Conservation (phyloP, 225 moss, liverwort and hornwort genomes). For the Thuidium tamariscinum region DNA sequence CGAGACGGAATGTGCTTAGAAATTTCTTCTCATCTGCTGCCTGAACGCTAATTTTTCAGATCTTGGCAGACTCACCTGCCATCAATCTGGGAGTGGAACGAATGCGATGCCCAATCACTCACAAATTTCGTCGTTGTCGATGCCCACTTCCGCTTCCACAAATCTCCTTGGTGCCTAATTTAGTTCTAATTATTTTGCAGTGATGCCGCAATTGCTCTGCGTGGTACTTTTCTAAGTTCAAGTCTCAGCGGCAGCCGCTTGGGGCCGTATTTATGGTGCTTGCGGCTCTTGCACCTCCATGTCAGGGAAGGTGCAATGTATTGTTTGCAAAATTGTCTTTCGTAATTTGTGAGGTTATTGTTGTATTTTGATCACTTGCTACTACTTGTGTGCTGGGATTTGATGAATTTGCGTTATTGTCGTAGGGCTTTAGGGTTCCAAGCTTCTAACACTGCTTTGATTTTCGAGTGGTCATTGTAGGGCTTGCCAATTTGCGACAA, state of each 20-base stretch:
- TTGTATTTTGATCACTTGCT: background rate
- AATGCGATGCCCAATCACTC: background rate
- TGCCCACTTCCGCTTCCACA: background rate
- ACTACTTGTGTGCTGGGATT: background rate
- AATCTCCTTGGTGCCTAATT: background rate
- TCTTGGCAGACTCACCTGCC: background rate
- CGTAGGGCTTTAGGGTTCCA: background rate
- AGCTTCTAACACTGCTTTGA: background rate
- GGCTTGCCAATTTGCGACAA: background rate
- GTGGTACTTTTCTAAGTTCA: background rate
- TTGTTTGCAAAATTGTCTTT: background rate
- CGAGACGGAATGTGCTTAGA: background rate
- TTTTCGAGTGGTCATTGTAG: background rate
- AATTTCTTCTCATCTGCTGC: background rate
- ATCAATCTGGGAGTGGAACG: background rate
- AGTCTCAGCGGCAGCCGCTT: background rate
- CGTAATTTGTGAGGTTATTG: background rate
- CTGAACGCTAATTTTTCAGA: background rate
- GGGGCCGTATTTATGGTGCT: background rate
- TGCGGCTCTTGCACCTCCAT: background rate
- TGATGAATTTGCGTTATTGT: background rate
- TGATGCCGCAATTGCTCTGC: background rate
- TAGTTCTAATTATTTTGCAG: background rate
- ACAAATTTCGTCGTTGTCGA: background rate
- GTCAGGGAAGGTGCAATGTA: background rate